Evolutionary conservation across 768 basidiomycete genomes (phyloP), one percentile per base, ranked within the genome.

Genomic region (Gloeopeniophorella convolvens): DNA sequence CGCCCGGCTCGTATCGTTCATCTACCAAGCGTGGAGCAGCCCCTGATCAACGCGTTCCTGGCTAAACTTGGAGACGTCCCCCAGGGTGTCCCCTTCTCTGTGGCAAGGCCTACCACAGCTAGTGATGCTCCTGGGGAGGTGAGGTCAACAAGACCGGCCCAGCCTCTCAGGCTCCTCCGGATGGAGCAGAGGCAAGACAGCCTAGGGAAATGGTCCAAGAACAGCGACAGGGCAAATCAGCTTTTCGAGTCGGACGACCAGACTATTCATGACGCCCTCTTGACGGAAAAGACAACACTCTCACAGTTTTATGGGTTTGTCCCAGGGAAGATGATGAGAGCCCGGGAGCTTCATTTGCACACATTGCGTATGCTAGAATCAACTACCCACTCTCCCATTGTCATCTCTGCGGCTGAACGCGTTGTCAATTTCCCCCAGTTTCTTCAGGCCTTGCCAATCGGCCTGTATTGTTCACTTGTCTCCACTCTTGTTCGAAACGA

Each of bases 291-390:
- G 39, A 78, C 78, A 23, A 83, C 86, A 2, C 60, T 84, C n/a
- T 74, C 79, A 2, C 88, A 91, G 56, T 56, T 79, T 24, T 87
- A 87, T 61, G 91, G 89, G 12, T 89, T 77, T 64, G 75, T 85
- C 36, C 70, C 78, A 12, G 89, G 84, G 12, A 82, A 80, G 59
- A 73, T 75, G 26, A 68, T 80, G 1, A 76, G 91, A 36, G 77
- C 79, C 15, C 77, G 80, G 23, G 72, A 78, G 51, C 66, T 89
- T 1, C 86, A 91, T 60, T 65, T 83, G 21, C 70, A 72, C 39
- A 70, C 72, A 21, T 68, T 83, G 27, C 62, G 67, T 20, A 68
- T 72, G 5, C 69, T 89, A 43, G 73, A 78, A 54, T 61, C 60
- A 9, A 48, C 51, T 1, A 51, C 64, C 21, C 46, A 66, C 11